These are phyloP conservation scores for Larix kaempferi DNA, from an alignment of 75 land plant genomes.

Conservation along the genomic window DNA sequence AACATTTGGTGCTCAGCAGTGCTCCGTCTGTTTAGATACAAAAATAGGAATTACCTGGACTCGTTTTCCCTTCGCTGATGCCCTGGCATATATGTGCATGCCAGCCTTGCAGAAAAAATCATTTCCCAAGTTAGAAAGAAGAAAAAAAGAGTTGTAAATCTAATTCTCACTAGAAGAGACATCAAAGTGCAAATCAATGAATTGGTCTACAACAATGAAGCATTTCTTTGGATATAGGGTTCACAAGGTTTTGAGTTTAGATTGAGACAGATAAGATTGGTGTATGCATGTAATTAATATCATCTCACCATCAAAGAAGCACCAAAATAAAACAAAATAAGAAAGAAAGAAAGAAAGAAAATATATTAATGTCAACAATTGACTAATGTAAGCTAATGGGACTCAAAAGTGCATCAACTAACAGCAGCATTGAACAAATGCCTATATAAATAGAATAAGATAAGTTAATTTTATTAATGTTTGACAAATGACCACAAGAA, in stretches of 20 bases:
- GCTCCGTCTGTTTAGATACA: neutral
- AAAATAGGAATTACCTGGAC: conserved; percentile 56
- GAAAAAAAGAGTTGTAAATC: neutral
- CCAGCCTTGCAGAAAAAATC: conserved; percentile 54
- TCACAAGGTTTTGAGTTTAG: conserved; percentile 3
- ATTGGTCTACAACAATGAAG: neutral
- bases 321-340: neutral
- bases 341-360: neutral
- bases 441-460: no score
- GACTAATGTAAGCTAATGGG: neutral
- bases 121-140: conserved; percentile 11
- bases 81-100: conserved; percentile 84
- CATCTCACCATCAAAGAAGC: neutral
- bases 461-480: no score
- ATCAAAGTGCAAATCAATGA: neutral
- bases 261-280: neutral
- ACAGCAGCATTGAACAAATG: no score
- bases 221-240: neutral
- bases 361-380: neutral
- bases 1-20: neutral
- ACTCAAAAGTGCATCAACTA: neutral
- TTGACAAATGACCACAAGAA: no score
- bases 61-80: conserved; percentile 81
- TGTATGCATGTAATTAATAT: neutral
- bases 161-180: neutral